These are phyloP conservation scores for Apiospora hydei DNA, from an alignment of 2,329 filamentous ascomycete species.

Conservation along the genomic window DNA sequence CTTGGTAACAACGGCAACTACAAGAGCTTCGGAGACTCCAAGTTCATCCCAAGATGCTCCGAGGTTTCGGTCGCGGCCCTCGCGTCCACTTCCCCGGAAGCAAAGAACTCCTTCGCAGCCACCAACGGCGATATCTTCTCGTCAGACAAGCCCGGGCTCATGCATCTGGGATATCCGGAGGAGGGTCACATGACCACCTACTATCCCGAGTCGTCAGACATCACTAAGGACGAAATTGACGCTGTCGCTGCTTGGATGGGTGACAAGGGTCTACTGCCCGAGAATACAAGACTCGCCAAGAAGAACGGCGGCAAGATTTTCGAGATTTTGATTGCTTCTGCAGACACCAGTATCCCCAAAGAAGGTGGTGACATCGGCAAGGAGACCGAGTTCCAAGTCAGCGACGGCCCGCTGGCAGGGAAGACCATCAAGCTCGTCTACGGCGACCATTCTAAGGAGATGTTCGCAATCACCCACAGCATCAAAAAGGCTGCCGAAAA, in stretches of 20 bases:
- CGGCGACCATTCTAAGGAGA: constrained; percentile 76
- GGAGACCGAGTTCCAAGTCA: constrained; percentile 65
- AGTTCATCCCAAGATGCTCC: constrained; percentile 78
- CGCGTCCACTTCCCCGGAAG: constrained; percentile 65
- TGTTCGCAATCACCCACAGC: constrained; percentile 72
- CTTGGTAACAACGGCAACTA: constrained; percentile 85
- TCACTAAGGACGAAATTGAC: constrained; percentile 78
- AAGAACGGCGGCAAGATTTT: constrained; percentile 64
- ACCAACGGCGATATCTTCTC: constrained; percentile 78
- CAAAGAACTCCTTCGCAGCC: constrained; percentile 69
- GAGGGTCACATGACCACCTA: constrained; percentile 82
- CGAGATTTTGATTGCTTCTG: constrained; percentile 79
- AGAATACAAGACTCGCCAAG: constrained; percentile 81
- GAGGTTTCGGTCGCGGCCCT: constrained; percentile 70
- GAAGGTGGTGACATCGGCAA: constrained; percentile 74
- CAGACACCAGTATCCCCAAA: constrained; percentile 62
- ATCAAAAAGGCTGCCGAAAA: constrained; percentile 73
- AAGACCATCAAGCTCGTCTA: constrained; percentile 76
- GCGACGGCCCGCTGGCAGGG: constrained; percentile 66
- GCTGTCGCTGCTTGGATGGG: constrained; percentile 77
- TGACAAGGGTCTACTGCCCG: constrained; percentile 72
- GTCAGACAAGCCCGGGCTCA: constrained; percentile 65
- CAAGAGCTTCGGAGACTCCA: constrained; percentile 86
- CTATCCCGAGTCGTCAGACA: constrained; percentile 77
- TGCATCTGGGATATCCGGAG: constrained; percentile 80